Evolutionary conservation across 2,329 filamentous ascomycete genomes (phyloP).

Genomic region (Triangularia verruculosa): DNA sequence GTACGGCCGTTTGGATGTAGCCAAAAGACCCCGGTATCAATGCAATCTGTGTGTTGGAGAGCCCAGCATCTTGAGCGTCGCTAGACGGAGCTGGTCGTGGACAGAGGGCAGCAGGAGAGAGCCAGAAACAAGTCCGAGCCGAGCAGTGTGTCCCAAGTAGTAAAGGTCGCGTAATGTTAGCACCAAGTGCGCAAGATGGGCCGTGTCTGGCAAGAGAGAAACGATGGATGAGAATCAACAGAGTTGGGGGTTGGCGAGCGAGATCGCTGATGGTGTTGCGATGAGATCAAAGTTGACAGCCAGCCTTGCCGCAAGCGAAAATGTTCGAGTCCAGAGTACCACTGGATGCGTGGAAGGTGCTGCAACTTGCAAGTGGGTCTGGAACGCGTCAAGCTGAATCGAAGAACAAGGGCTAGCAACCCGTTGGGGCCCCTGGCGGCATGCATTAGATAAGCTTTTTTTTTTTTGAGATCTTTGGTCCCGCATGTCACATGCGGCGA

Average conservation of each 20-base stretch:
- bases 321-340: background rate
- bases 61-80: slow-evolving; percentile 6
- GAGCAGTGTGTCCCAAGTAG: background rate
- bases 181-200: background rate
- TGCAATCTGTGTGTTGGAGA: background rate
- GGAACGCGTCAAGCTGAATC: background rate
- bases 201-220: background rate
- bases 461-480: too few relatives aligned
- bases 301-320: background rate
- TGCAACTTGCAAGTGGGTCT: background rate
- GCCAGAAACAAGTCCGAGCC: background rate
- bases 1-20: background rate
- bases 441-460: background rate
- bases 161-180: background rate
- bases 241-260: background rate
- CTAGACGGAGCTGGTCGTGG: background rate
- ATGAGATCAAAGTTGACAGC: background rate
- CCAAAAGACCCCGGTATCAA: background rate
- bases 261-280: background rate
- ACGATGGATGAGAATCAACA: background rate
- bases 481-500: background rate
- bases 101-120: background rate
- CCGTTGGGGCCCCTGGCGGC: background rate
- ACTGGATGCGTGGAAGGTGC: background rate
- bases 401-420: background rate